Evolutionary conservation across 441 rosid species (phyloP).

Genomic region (Populus hybrid): DNA sequence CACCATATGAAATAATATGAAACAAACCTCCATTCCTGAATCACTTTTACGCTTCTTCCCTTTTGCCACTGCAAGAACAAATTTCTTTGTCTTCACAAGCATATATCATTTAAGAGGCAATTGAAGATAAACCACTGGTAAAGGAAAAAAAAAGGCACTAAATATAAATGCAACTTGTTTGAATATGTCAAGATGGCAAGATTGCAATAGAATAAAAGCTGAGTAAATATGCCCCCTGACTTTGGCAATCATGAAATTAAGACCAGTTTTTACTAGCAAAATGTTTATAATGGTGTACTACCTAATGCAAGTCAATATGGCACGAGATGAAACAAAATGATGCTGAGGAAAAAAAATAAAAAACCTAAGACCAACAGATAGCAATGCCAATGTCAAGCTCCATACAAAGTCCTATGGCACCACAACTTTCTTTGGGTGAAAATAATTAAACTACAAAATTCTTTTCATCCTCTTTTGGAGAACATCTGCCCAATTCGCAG

Average conservation of each 20-base stretch:
- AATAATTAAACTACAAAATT: background rate
- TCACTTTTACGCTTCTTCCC: constrained; percentile 91
- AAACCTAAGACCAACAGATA: background rate
- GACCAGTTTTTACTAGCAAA: background rate
- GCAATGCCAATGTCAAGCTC: background rate
- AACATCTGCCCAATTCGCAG: background rate
- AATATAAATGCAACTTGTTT: background rate
- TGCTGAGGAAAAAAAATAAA: background rate
- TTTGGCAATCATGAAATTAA: constrained; percentile 3
- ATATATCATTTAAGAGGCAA: background rate
- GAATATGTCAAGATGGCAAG: background rate
- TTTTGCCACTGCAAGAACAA: constrained; percentile 53
- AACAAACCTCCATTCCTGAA: constrained; percentile 71
- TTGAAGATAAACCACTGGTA: background rate
- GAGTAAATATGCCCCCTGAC: background rate
- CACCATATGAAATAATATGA: constrained; percentile 14
- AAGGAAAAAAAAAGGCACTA: background rate
- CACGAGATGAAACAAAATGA: background rate
- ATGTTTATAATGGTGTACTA: background rate
- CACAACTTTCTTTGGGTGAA: background rate
- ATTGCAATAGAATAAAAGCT: background rate
- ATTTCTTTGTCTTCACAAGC: background rate
- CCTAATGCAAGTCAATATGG: background rate
- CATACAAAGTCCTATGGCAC: background rate
- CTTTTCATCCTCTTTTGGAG: background rate